Evolutionary conservation across 176 grass and related monocot genomes (phyloP).

Genomic region (Dendrocalamus sinicus): DNA sequence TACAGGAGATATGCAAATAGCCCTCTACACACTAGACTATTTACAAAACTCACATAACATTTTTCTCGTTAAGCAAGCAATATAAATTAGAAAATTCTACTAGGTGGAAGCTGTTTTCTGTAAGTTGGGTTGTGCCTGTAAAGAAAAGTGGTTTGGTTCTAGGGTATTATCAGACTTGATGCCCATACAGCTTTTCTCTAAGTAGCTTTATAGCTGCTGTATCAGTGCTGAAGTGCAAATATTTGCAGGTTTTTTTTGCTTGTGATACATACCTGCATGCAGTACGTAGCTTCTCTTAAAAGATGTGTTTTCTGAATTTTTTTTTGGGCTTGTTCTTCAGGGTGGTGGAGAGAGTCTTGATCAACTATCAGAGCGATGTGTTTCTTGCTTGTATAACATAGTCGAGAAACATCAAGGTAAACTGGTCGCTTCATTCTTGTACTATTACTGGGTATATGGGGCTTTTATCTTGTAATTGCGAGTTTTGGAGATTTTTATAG

Average conservation of each 20-base stretch:
- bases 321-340: slow-evolving; percentile 40
- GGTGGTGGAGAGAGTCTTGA: slow-evolving; percentile 94
- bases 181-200: neutral
- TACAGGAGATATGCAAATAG: no score
- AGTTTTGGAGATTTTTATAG: neutral
- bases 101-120: neutral
- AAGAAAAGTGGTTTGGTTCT: neutral
- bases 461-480: neutral
- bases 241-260: neutral
- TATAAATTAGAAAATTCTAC: neutral
- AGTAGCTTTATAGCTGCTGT: slow-evolving; percentile 3
- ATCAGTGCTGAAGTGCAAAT: slow-evolving; percentile 4
- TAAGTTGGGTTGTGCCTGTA: neutral
- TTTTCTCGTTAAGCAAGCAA: neutral
- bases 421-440: slow-evolving; percentile 5
- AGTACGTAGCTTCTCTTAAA: neutral
- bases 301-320: neutral
- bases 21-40: no score
- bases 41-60: neutral
- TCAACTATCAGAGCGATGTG: slow-evolving; percentile 74
- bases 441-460: neutral
- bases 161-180: slow-evolving; percentile 8
- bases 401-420: slow-evolving; percentile 83
- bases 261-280: neutral
- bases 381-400: slow-evolving; percentile 72